Evolutionary conservation across 2,329 filamentous ascomycete genomes (phyloP), one percentile per base, ranked within the genome.

Genomic region (Curvularia sp.): DNA sequence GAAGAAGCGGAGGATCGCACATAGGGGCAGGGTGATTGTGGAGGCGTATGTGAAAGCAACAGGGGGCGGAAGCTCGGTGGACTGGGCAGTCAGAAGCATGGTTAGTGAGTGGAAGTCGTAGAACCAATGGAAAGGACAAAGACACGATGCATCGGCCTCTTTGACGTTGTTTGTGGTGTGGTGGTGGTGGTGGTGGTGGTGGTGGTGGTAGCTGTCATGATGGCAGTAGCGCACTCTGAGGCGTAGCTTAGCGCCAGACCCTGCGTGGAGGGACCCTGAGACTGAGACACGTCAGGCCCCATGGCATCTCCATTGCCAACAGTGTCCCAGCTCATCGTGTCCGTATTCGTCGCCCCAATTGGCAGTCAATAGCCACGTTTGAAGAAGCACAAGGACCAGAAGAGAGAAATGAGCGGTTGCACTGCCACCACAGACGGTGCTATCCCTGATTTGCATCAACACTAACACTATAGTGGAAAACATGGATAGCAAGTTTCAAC

Each of bases 281-380:
- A n/a, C 49, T 68, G 68, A 70, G 65, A 71, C 69, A 63, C 58
- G 57, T 47, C 55, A 64, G 60, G 66, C 64, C 56, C 49, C 46
- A 49, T 38, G 43, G n/a, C 57, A 51, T 38, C 25, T 36, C 55
- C 4, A 34, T 43, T 18, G 53, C 47, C 53, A 38, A n/a, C 47
- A 32, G 39, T n/a, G 12, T 23, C 25, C 38, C 39, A 25, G 19
- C 27, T 39, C 30, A 45, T 30, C 36, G 46, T 19, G 9, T 25
- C 6, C 3, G 18, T 9, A 43, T 27, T 43, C 41, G 15, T n/a
- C 8, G 32, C 25, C 25, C 7, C 25, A 27, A 7, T n/a, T n/a
- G 25, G 25, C 25, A 4, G 4, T 7, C 43, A 47, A 6, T 13
- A 8, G 39, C 39, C 39, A 42, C 18, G 19, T 42, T 42, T 5